These are phyloP conservation scores for Candida tallmaniae DNA, from an alignment of 805 yeast genomes.

Conservation along the genomic window DNA sequence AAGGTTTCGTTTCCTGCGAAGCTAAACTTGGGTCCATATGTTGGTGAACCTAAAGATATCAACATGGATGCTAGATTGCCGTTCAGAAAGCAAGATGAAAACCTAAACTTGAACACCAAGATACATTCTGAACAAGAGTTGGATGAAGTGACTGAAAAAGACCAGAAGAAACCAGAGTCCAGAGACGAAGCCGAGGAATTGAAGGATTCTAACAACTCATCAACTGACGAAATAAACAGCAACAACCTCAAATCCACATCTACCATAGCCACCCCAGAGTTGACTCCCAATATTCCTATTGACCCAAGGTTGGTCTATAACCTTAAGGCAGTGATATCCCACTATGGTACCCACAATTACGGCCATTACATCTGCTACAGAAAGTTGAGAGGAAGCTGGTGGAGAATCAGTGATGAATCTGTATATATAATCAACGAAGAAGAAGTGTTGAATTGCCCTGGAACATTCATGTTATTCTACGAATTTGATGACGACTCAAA, in stretches of 20 bases:
- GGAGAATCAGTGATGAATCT: constrained; percentile 90
- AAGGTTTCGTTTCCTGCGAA: constrained; percentile 70
- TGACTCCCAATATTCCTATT: constrained; percentile 1
- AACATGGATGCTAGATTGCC: constrained; percentile 77
- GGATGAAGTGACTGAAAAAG: background rate
- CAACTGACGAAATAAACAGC: constrained; percentile 7
- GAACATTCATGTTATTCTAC: constrained; percentile 90
- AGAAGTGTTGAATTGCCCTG: constrained; percentile 78
- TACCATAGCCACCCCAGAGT: constrained; percentile 11
- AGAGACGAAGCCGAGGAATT: background rate
- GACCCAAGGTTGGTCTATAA: constrained; percentile 55
- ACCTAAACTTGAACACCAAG: background rate
- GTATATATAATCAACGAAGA: constrained; percentile 75
- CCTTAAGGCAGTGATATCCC: constrained; percentile 82
- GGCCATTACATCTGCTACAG: constrained; percentile 96
- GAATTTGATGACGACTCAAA: constrained; percentile 42
- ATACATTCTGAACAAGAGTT: no score
- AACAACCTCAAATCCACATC: constrained; percentile 8
- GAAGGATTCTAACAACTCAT: constrained; percentile 9
- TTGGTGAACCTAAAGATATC: constrained; percentile 63
- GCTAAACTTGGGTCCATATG: constrained; percentile 64
- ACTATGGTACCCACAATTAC: constrained; percentile 92
- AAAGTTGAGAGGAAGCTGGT: constrained; percentile 81
- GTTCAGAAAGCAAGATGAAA: constrained; percentile 59
- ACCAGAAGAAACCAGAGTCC: background rate